Evolutionary conservation across 306 rosid genomes (phyloP), one percentile per base, ranked within the genome.

Genomic region (Lablab purpureus): DNA sequence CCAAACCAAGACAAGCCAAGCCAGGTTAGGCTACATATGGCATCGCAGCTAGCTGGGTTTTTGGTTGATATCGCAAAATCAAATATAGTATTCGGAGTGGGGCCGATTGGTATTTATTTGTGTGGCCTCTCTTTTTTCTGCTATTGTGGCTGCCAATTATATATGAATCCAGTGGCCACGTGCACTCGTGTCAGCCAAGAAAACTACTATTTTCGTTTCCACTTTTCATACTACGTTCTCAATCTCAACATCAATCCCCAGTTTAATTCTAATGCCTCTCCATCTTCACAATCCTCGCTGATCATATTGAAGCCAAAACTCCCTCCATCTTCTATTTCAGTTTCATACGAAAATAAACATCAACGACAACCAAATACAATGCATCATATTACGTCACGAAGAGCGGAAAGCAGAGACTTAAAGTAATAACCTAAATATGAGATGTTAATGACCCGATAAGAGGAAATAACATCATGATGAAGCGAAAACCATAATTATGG

Each of bases 141-240:
- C 54, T 51, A 22, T 51, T 8, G 71, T 27, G 80, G 78, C 63
- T 78, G n/a, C 49, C 58, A 55, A 67, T 65, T 54, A 9, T 36
- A 17, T 17, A 11, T 4, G 10, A 19, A 75, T 75, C 79, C 28
- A 77, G 27, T 69, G 17, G 52, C 70, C 78, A 86, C 82, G 82
- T 82, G 89, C 40, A 4, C 21, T 46, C 75, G 64, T 77, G 34
- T 37, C 51, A 75, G 37, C 89, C 89, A 74, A 74, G 52, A n/a
- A 71, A 76, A 46, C 30, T 74, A 11, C 32, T 43, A 2, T 46
- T 46, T 32, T 27, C 11, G 0, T 10, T 18, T 37, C 65, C 32
- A 27, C 21, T 1, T 28, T 25, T 59, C 66, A 12, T 25, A 27
- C 37, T 13, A 59, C 19, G 27, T 27, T 59, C 18, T 59, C 66